Evolutionary conservation across 2,329 filamentous ascomycete genomes (phyloP).

Genomic region (Phyllosticta capitalensis): DNA sequence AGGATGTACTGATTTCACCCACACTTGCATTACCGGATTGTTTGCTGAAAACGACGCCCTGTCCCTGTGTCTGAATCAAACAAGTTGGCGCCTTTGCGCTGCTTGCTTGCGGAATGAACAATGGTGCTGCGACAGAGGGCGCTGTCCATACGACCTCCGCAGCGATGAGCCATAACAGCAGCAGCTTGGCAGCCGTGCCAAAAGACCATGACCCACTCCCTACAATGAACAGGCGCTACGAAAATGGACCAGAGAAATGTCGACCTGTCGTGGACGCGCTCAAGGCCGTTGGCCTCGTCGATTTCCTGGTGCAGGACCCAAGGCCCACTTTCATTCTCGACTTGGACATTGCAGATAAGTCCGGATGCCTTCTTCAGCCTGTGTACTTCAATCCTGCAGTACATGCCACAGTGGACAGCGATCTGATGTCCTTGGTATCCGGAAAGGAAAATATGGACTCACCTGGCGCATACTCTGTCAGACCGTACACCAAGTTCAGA

Average conservation of each 20-base stretch:
- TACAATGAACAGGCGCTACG: background rate
- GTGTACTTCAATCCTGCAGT: conserved; percentile 21
- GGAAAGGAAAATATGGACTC: conserved; percentile 13
- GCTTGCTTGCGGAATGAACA: background rate
- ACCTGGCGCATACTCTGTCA: conserved; percentile 14
- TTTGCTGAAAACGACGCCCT: background rate
- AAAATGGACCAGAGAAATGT: background rate
- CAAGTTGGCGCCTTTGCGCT: background rate
- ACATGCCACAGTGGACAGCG: conserved; percentile 4
- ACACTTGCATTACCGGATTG: background rate
- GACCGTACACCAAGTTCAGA: conserved; percentile 19
- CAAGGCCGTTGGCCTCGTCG: conserved; percentile 15
- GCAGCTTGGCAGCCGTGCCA: background rate
- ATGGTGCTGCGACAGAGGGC: background rate
- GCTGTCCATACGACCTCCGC: background rate
- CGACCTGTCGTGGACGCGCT: conserved; percentile 1
- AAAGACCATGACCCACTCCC: background rate
- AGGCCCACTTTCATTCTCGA: conserved; percentile 20
- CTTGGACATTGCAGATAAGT: conserved; percentile 11
- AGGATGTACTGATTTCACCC: background rate
- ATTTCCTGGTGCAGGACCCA: conserved; percentile 18
- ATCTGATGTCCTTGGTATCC: conserved; percentile 16
- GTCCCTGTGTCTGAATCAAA: background rate
- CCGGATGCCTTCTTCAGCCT: conserved; percentile 1
- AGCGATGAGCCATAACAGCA: background rate